These are phyloP conservation scores for Nitzschia inconspicua DNA, from an alignment of 108 stramenopile genomes.

Conservation along the genomic window DNA sequence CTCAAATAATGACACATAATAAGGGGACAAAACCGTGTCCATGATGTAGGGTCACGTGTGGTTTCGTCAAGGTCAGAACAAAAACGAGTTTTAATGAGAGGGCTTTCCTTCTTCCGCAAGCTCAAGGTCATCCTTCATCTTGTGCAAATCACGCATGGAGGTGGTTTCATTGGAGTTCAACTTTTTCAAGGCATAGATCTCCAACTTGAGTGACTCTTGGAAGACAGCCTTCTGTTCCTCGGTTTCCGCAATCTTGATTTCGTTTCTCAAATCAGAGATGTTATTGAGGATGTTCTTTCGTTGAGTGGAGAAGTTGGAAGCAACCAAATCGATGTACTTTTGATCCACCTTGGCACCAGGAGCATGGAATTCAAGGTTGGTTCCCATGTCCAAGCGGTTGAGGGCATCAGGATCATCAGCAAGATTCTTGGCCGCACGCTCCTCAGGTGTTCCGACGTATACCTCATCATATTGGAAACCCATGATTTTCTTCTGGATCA, in stretches of 20 bases:
- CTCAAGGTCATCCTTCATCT: slow-evolving; percentile 1
- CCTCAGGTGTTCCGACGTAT: slow-evolving; percentile 63
- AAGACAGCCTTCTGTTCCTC: slow-evolving; percentile 23
- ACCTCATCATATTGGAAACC: slow-evolving; percentile 58
- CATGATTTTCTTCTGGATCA: slow-evolving; percentile 35
- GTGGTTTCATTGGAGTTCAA: slow-evolving; percentile 22
- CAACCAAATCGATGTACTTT: slow-evolving; percentile 11
- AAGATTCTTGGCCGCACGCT: slow-evolving; percentile 35
- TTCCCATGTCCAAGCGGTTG: slow-evolving; percentile 15
- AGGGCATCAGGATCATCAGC: slow-evolving; percentile 12
- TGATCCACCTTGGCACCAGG: slow-evolving; percentile 13
- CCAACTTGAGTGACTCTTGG: slow-evolving; percentile 25
- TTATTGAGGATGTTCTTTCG: slow-evolving; percentile 28
- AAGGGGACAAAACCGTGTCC: too few species aligned
- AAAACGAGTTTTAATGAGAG: too few species aligned
- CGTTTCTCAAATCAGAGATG: slow-evolving; percentile 29
- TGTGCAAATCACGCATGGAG: slow-evolving; percentile 1
- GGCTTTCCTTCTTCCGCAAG: too few species aligned
- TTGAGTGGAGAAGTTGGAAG: slow-evolving; percentile 12
- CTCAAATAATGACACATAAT: too few species aligned
- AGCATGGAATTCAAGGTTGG: slow-evolving; percentile 15
- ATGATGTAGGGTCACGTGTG: too few species aligned
- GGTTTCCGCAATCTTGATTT: slow-evolving; percentile 3
- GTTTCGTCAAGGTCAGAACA: too few species aligned
- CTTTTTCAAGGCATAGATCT: slow-evolving; percentile 19